Evolutionary conservation across 208 protist species (phyloP), one percentile per base, ranked within the genome.

Genomic region (Leishmania tropica): DNA sequence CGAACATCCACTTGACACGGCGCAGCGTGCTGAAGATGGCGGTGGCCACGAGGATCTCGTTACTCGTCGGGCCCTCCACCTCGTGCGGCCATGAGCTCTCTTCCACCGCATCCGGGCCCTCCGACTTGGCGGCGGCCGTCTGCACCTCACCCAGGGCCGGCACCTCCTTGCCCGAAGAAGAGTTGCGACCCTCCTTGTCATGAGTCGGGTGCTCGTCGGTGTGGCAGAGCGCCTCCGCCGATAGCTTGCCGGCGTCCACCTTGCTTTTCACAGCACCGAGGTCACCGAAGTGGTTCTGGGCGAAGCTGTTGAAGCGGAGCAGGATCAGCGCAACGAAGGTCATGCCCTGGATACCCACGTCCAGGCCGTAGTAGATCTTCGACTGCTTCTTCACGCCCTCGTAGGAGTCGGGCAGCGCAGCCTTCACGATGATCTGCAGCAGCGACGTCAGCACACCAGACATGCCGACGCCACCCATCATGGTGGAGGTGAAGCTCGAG

Each of bases 391-490:
- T 82, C 60, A 88, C 79, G 71, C 83, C 79, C n/a, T 87, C 81
- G 78, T 88, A 87, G n/a, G 75, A 79, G 75, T 87, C 75, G 1
- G 80, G 80, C 65, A 93, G 71, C 21, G 87, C 60, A 0, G 56
- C 87, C 85, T 93, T 93, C 68, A 92, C 88, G 53, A 92, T 89
- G 58, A 94, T 83, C 76, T 92, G 88, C 21, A 94, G 56, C 42
- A 89, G 47, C n/a, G 86, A 90, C 10, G 88, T 88, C 37, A 90
- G 35, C 45, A 79, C 85, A 24, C 90, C 90, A 24, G 89, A 86
- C 68, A 91, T 68, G 45, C 88, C 87, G 7, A 81, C 79, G 28
- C 95, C 95, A 74, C 76, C 80, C 93, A 97, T 96, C 65, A 95
- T 74, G 1, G 83, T 83, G 24, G 88, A 78, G 28, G 84, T 94